Percentiles rank a stretch among this genome's conserved stretches.
Evolutionary conservation across 2,329 filamentous ascomycete species (phyloP).

Genomic region (Calonectria naviculata): DNA sequence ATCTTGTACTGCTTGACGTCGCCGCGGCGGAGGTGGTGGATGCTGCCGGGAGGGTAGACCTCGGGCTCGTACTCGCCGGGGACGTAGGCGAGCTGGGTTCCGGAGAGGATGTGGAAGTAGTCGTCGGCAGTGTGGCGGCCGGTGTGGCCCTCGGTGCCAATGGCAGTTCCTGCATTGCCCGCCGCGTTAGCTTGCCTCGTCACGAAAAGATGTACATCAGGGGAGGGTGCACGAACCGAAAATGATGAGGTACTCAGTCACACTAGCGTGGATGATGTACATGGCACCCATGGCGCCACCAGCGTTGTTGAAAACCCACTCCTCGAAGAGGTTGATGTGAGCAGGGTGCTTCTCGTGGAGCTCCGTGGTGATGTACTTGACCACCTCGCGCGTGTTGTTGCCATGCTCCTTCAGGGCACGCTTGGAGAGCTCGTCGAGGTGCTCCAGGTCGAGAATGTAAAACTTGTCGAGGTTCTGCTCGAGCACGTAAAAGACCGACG

Average conservation of each 20-base stretch:
- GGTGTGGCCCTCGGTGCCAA: constrained; percentile 89
- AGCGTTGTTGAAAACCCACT: constrained; percentile 94
- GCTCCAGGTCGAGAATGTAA: constrained; percentile 79
- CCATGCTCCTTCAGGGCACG: constrained; percentile 76
- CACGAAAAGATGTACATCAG: background rate
- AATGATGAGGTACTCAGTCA: constrained; percentile 92
- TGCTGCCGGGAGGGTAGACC: constrained; percentile 74
- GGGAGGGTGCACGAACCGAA: constrained; percentile 65
- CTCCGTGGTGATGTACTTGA: constrained; percentile 76
- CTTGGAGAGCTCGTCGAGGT: constrained; percentile 76
- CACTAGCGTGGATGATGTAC: constrained; percentile 90
- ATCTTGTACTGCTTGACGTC: constrained; percentile 86
- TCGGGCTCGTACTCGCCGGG: constrained; percentile 75
- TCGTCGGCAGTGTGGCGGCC: constrained; percentile 93
- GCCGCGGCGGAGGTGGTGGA: constrained; percentile 79
- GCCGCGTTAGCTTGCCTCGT: background rate
- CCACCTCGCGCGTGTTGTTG: constrained; percentile 78
- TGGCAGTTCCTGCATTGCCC: constrained; percentile 65
- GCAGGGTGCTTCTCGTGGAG: constrained; percentile 62
- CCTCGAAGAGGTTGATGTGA: constrained; percentile 77
- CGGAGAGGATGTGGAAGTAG: constrained; percentile 91
- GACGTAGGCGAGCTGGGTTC: constrained; percentile 81
- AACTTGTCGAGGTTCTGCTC: constrained; percentile 71
- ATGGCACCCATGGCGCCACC: constrained; percentile 92
- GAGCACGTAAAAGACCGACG: constrained; percentile 64